Base-by-base conservation (phyloP, 179 eudicot species). In the Sideroxylon spinosum region DNA sequence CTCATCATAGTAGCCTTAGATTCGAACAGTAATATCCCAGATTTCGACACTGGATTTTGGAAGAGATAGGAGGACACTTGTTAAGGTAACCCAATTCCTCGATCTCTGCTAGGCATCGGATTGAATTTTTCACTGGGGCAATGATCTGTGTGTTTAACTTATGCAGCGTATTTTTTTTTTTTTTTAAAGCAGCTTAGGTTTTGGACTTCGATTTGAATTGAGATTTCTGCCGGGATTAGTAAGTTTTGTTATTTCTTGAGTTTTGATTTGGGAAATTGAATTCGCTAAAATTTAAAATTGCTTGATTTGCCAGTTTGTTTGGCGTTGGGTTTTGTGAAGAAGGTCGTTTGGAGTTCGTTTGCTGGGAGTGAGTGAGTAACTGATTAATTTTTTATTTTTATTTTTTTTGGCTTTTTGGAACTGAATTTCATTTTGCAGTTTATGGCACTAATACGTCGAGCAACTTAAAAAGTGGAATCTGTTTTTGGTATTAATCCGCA, bases 361-460 rank as follows among this genome's bases (percentile, higher is more conserved):
- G 48, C 56, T 26, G 6, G 64, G 20, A 73, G 25, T 73, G 46
- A 46, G 37, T 32, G 44, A 37, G 44, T 37, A 37, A 37, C 5
- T 1, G 44, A 37, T 37, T 52, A 6, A 11, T 52, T 52, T 52
- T 52, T 52, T 49, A 5, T 49, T 10, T 61, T 23, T n/a, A 61
- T n/a, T 61, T 4, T 55, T 23, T 57, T 72, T 25, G 12, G 55
- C 28, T 73, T 53, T 4, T 19, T 32, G 63, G 25, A 28, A 46
- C 57, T 14, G 56, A 52, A 53, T 64, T 64, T 26, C 11, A 53
- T 73, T 52, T 79, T 79, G 46, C 73, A 68, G 82, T 61, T 48
- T 8, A 49, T 9, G 19, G 14, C 44, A 25, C 11, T 10, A 11
- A 19, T 14, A 26, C 23, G 11, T 76, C 28, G n/a, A 28, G 32